Base-by-base conservation (phyloP, 164 flowering plant genomes). In the Vitis amurensis region DNA sequence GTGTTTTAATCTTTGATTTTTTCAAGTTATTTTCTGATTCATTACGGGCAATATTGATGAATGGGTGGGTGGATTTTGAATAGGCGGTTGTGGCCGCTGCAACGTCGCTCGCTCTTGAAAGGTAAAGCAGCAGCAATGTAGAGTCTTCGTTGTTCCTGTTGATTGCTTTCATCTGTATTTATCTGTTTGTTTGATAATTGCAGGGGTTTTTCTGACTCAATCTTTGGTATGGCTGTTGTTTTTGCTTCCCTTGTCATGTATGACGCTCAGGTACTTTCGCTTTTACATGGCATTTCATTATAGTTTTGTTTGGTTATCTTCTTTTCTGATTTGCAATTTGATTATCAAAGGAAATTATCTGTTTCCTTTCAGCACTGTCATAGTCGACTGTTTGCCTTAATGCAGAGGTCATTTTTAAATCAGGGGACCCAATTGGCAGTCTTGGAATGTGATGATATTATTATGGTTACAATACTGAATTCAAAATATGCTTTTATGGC, bases 131-230 rank as follows among this genome's bases (percentile, higher is more conserved):
- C 44, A 6, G 44, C 44, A 37, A 37, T 37, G 44, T 37, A 3
- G 44, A 37, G 0, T 37, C 7, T 37, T 37, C 44, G 44, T 37
- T 37, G 44, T 37, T 37, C 44, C 7, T 37, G 4, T 6, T 3
- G 44, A 37, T 37, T 37, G 44, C 44, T 37, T 23, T 37, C 4
- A 37, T 37, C 7, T 58, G 37, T 10, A 73, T 30, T 3, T 6
- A 48, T 61, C 27, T 29, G 14, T 50, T 37, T 31, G 37, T 58
- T 48, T 11, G 71, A 27, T 67, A 11, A 52, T 53, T 71, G 68
- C 89, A 94, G 97, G 86, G 98, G 97, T 8, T 84, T 92, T 53
- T 78, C 91, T 3, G 98, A 94, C 79, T 76, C 97, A 0, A 74
- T 91, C 64, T 88, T 94, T 66, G 97, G 98, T n/a, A 64, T 89